Conservation (phyloP, 352 stramenopile genomes). For the Plasmopara viticola region DNA sequence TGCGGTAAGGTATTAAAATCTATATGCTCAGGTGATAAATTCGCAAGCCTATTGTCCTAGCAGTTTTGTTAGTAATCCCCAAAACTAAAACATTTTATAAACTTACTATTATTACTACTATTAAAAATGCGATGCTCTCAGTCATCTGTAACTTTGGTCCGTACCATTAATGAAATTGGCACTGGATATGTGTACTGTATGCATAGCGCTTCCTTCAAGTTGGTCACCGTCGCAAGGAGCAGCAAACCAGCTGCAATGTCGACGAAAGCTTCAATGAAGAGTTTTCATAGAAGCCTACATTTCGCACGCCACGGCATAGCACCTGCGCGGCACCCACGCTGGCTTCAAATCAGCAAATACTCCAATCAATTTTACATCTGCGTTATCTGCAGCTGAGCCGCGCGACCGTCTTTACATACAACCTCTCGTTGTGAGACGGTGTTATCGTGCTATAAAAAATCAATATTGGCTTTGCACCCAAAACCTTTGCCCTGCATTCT, state of each 20-base stretch:
- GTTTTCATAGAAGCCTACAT: conserved; percentile 21
- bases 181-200: too few relatives aligned
- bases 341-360: conserved; percentile 25
- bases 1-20: too few relatives aligned
- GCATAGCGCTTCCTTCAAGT: neutral
- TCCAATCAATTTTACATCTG: conserved; percentile 14
- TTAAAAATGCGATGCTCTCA: too few relatives aligned
- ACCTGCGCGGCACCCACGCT: conserved; percentile 12
- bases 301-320: conserved; percentile 26
- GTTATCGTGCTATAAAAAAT: neutral
- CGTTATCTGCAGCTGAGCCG: conserved; percentile 22
- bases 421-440: conserved; percentile 11
- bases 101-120: too few relatives aligned
- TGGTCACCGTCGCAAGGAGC: neutral
- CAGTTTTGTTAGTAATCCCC: too few relatives aligned
- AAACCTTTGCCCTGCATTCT: conserved; percentile 1
- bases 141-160: too few relatives aligned
- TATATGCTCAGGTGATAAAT: too few relatives aligned
- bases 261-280: conserved; percentile 4
- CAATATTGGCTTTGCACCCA: conserved; percentile 1
- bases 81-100: too few relatives aligned
- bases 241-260: neutral
- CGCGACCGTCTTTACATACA: conserved; percentile 24
- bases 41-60: too few relatives aligned
- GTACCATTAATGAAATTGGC: too few relatives aligned